phyloP scores from a whole-genome alignment of 2,329 filamentous ascomycete species.

The Aspergillus sp. region DNA sequence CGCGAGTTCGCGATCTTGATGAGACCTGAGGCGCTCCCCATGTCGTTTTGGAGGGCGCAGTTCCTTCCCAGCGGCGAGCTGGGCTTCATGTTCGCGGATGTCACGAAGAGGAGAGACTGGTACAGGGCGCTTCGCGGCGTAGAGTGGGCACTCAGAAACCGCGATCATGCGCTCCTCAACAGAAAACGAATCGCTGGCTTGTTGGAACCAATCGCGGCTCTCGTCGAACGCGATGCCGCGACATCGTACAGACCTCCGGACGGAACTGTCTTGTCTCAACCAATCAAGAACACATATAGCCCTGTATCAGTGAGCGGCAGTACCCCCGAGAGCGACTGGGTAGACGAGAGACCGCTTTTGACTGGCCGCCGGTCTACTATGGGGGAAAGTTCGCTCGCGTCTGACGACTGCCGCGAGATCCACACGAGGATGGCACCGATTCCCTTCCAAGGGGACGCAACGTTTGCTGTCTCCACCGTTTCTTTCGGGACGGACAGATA shows the following conservation, averaged over 20 bases:
- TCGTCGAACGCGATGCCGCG: constrained; percentile 7
- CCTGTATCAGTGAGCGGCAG: too few relatives aligned
- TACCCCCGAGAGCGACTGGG: too few relatives aligned
- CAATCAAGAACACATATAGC: too few relatives aligned
- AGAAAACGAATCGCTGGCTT: constrained; percentile 10
- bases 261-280: too few relatives aligned
- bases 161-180: constrained; percentile 4
- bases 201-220: constrained; percentile 12
- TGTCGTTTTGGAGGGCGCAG: constrained; percentile 14
- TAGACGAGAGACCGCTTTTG: too few relatives aligned
- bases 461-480: too few relatives aligned
- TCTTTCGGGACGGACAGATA: too few relatives aligned
- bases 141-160: not conserved
- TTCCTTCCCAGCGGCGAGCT: constrained; percentile 11
- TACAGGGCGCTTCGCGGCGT: constrained; percentile 5
- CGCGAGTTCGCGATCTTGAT: not conserved
- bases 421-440: too few relatives aligned
- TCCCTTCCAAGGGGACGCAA: too few relatives aligned
- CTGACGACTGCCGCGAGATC: too few relatives aligned
- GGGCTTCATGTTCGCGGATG: constrained; percentile 14
- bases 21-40: constrained; percentile 3
- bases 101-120: constrained; percentile 8
- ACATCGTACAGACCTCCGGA: not conserved
- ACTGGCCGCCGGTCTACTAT: too few relatives aligned
- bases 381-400: too few relatives aligned